Conservation (phyloP, 225 moss, liverwort and hornwort species). For the Sphagnum contortum region DNA sequence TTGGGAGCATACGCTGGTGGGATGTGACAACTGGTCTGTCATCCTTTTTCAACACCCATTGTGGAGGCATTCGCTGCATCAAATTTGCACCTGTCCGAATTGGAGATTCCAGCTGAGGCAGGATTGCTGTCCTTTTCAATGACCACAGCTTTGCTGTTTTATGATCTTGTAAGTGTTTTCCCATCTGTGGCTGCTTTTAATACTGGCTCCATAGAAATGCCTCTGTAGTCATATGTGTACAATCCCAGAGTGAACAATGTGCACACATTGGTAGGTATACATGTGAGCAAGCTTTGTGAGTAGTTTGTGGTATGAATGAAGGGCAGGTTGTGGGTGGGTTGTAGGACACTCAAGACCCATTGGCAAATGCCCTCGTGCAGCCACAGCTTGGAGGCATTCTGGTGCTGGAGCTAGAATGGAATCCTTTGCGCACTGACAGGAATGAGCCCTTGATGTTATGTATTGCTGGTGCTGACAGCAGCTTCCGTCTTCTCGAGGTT, state of each 20-base stretch:
- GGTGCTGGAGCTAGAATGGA: conserved; percentile 98
- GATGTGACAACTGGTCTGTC: conserved; percentile 87
- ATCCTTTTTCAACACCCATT: conserved; percentile 88
- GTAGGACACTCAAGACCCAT: conserved; percentile 95
- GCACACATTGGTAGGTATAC: too few species aligned
- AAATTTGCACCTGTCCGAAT: conserved; percentile 95
- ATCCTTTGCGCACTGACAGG: conserved; percentile 89
- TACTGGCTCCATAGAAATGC: background rate
- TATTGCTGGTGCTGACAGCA: conserved; percentile 94
- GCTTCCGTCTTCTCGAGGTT: conserved; percentile 93
- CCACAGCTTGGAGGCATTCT: conserved; percentile 93
- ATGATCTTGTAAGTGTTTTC: conserved; percentile 74
- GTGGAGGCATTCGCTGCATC: conserved; percentile 83
- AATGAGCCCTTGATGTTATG: conserved; percentile 93
- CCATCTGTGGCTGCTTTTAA: background rate
- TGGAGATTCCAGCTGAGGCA: conserved; percentile 89
- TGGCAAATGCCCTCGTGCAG: conserved; percentile 82
- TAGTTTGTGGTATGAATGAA: too few species aligned
- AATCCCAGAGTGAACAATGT: too few species aligned
- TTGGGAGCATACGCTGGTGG: conserved; percentile 97
- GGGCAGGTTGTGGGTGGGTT: background rate
- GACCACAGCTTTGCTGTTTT: conserved; percentile 94
- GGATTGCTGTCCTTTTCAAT: conserved; percentile 96
- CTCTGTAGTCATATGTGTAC: background rate
- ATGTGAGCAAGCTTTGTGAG: too few species aligned